Evolutionary conservation across 2,329 filamentous ascomycete genomes (phyloP).

Genomic region (Scedosporium minutisporum): DNA sequence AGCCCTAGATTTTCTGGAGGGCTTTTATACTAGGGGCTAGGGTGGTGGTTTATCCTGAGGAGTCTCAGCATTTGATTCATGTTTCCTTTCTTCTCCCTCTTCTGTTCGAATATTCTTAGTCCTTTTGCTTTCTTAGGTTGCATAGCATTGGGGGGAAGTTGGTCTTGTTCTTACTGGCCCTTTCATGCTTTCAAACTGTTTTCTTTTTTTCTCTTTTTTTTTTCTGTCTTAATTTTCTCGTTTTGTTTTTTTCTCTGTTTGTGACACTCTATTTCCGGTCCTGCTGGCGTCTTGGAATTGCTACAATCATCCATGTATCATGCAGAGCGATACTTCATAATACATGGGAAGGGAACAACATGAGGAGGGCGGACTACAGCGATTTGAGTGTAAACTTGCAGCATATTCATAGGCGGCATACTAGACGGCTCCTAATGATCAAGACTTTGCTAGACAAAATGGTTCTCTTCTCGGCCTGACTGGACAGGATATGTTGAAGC

Average conservation of each 20-base stretch:
- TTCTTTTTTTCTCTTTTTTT: conserved; percentile 2
- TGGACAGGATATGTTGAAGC: too few species aligned
- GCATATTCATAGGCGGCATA: too few species aligned
- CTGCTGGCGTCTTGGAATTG: not conserved
- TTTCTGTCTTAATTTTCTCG: not conserved
- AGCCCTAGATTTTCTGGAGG: not conserved
- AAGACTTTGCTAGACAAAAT: too few species aligned
- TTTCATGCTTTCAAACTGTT: not conserved
- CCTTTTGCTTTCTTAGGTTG: not conserved
- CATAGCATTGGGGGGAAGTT: conserved; percentile 1
- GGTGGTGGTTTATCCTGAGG: too few species aligned
- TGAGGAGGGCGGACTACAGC: too few species aligned
- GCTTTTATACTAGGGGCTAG: not conserved
- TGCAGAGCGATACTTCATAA: too few species aligned
- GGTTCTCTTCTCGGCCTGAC: too few species aligned
- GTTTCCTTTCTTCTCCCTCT: not conserved
- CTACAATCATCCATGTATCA: too few species aligned
- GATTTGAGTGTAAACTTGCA: too few species aligned
- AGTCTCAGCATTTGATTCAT: not conserved
- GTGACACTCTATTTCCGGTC: not conserved
- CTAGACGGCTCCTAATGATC: too few species aligned
- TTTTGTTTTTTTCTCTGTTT: not conserved
- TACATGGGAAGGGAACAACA: too few species aligned
- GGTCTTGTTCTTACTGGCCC: not conserved
- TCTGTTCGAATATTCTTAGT: not conserved